Evolutionary conservation across 1,284 basidiomycete genomes (phyloP).

Genomic region (Ceratobasidium sp.): DNA sequence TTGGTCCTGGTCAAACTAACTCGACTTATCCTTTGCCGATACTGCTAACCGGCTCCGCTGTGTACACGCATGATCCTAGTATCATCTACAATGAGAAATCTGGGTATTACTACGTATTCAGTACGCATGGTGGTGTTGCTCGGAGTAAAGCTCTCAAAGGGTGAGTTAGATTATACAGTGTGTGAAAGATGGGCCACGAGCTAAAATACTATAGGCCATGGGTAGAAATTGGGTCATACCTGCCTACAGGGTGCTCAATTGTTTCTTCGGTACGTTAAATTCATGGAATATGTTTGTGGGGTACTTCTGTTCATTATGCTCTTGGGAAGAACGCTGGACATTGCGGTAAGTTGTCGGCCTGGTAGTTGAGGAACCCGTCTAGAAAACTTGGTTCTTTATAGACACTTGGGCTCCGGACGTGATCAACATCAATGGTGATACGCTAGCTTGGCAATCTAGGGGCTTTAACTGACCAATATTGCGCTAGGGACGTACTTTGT

Average conservation of each 20-base stretch:
- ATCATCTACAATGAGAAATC: slow-evolving; percentile 46
- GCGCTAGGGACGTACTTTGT: slow-evolving; percentile 51
- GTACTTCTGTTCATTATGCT: background rate
- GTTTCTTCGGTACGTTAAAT: slow-evolving; percentile 38
- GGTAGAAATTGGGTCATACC: slow-evolving; percentile 44
- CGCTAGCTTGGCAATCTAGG: background rate
- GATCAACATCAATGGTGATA: slow-evolving; percentile 43
- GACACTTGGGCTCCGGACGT: slow-evolving; percentile 48
- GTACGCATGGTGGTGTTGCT: slow-evolving; percentile 47
- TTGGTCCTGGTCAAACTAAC: slow-evolving; percentile 5
- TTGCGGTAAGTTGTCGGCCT: slow-evolving; percentile 30
- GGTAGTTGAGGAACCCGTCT: background rate
- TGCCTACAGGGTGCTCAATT: slow-evolving; percentile 47
- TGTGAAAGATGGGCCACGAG: background rate
- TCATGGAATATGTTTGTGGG: background rate
- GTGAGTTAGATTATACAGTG: slow-evolving; percentile 7
- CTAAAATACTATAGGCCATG: slow-evolving; percentile 40
- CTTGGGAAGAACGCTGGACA: slow-evolving; percentile 44
- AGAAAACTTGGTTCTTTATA: background rate
- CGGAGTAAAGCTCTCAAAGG: slow-evolving; percentile 45
- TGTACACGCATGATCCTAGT: slow-evolving; percentile 47
- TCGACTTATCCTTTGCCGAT: slow-evolving; percentile 43
- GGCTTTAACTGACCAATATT: background rate
- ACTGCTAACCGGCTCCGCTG: slow-evolving; percentile 38
- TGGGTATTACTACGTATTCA: slow-evolving; percentile 47